Conservation (phyloP, 2,329 filamentous ascomycete species). For the Passalora sequoiae region DNA sequence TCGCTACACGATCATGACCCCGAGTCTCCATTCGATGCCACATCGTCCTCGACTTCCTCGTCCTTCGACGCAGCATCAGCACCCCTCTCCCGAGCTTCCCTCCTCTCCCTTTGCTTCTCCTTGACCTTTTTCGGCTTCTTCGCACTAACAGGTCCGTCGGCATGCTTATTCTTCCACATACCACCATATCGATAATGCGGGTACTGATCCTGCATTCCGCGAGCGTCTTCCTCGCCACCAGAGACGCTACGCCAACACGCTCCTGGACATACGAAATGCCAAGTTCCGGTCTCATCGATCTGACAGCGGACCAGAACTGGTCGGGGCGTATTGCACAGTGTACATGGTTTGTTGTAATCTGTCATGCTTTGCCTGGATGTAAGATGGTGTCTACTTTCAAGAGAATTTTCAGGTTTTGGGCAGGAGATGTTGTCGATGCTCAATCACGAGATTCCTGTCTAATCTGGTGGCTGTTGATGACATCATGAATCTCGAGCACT, state of each 20-base stretch:
- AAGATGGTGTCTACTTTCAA: no score
- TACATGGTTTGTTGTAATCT: constrained; percentile 37
- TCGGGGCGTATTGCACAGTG: constrained; percentile 36
- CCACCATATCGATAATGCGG: constrained; percentile 36
- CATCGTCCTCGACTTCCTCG: no score
- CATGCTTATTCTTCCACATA: constrained; percentile 44
- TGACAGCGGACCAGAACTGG: constrained; percentile 42
- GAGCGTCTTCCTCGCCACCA: constrained; percentile 42
- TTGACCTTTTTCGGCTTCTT: constrained; percentile 41
- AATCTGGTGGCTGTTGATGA: no score
- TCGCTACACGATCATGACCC: no score
- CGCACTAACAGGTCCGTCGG: constrained; percentile 33
- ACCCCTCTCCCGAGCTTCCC: constrained; percentile 9
- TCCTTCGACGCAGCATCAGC: no score
- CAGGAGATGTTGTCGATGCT: no score
- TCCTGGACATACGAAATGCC: constrained; percentile 44
- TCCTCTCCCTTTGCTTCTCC: constrained; percentile 28
- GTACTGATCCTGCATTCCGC: constrained; percentile 30
- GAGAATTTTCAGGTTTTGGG: no score
- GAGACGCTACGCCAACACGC: constrained; percentile 41
- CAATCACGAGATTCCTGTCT: no score
- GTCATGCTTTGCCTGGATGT: no score
- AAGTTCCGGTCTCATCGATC: constrained; percentile 37
- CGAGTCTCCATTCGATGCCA: no score
- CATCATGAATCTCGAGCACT: no score